Base-by-base conservation (phyloP, 495 filamentous ascomycete species). In the Podospora australis region DNA sequence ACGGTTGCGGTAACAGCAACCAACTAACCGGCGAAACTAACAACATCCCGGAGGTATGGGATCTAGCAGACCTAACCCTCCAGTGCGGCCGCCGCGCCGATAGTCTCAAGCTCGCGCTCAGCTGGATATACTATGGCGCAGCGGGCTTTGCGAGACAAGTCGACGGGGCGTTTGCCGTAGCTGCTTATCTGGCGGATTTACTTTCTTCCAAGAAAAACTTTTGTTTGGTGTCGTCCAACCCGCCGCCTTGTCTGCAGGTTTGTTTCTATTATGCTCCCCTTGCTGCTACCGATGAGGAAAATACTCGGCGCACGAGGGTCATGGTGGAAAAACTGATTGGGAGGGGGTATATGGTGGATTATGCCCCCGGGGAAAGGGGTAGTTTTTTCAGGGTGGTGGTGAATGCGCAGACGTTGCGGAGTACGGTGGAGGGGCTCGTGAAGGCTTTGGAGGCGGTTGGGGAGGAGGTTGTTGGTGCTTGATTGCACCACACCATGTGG, bases 321-420 rank as follows among this genome's bases (percentile, higher is more conserved):
- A 81, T 94, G 48, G 85, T 80, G 10, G 67, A 69, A 54, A 70
- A 67, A 46, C 71, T 96, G 51, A 73, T 95, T 17, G 52, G 48
- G 17, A 77, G 77, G 65, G 92, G 91, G 2, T 96, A 90, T 65
- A 95, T 96, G 90, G 75, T 96, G 22, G 91, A 97, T 70, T 96
- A 87, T 70, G 87, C 90, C 46, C 88, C 88, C 0, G 86, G 83
- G 19, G 74, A 80, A 52, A 77, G 73, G 57, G 91, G 91, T 5
- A 82, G 78, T 62, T 90, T 96, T 59, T 89, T 97, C 66, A 73
- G 91, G 39, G 90, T 87, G 13, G 91, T 97, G 39, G 86, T 95
- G 0, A 94, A 90, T 72, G 74, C 77, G 30, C 74, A 78, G 66
- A 95, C 88, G 16, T 71, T 72, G 48, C 77, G 60, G 66, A 78